phyloP scores from a whole-genome alignment of 2,329 filamentous ascomycete species.

The Karstenula rhodostoma region DNA sequence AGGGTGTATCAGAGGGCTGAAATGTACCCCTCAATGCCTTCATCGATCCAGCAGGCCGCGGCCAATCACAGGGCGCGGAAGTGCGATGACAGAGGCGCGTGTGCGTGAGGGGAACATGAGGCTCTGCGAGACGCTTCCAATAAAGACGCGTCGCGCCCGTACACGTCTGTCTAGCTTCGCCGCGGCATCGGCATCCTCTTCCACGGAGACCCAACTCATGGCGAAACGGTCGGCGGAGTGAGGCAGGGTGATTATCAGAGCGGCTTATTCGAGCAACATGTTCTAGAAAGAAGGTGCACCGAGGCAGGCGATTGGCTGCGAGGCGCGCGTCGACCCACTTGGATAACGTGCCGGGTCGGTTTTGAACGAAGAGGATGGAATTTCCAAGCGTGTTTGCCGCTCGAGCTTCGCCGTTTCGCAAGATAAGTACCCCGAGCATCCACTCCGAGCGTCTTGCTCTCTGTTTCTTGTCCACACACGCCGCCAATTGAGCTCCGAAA shows the following conservation, averaged over 20 bases:
- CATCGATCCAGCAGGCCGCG: constrained; percentile 23
- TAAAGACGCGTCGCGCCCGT: not conserved
- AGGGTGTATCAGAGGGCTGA: not conserved
- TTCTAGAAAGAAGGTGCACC: constrained; percentile 20
- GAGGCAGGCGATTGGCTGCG: constrained; percentile 5
- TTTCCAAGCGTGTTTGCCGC: constrained; percentile 4
- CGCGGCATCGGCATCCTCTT: too few relatives aligned
- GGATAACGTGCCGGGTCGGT: constrained; percentile 17
- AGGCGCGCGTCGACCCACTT: constrained; percentile 19
- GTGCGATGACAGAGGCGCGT: constrained; percentile 19
- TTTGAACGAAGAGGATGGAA: constrained; percentile 13
- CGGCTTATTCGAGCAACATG: constrained; percentile 26
- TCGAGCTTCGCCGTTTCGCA: not conserved
- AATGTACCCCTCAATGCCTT: constrained; percentile 23
- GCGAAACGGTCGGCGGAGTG: constrained; percentile 1
- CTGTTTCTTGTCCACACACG: constrained; percentile 13
- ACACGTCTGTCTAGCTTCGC: not conserved
- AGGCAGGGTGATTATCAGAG: constrained; percentile 1
- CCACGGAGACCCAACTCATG: not conserved
- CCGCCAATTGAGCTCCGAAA: constrained; percentile 23
- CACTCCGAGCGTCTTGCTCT: constrained; percentile 8
- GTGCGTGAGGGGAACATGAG: constrained; percentile 17
- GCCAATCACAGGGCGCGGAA: constrained; percentile 31
- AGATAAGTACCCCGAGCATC: not conserved
- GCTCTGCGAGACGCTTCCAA: constrained; percentile 9